Evolutionary conservation across 805 yeast genomes (phyloP), one percentile per base, ranked within the genome.

Genomic region (Candida namnaoensis): DNA sequence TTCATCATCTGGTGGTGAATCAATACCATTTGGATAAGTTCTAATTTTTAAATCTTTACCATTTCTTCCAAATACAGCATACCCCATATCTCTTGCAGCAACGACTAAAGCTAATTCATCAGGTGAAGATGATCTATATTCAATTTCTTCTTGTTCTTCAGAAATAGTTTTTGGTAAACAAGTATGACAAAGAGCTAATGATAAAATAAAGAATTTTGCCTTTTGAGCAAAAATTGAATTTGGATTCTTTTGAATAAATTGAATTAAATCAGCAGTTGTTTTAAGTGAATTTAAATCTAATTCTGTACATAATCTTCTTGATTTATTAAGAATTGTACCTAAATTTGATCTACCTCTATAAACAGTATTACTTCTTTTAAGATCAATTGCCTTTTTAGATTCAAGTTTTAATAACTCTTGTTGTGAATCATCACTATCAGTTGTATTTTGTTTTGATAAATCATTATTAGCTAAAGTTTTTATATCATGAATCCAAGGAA

Each of bases 21-120:
- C 84, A 56, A 87, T 78, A 0, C 98, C 97, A 41, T 79, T 52
- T 0, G 98, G 97, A 57, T 82, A 93, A 0, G 88, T 76, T 50
- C 90, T 80, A 23, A 93, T 63, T 0, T 81, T 74, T 37, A 91
- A 58, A 1, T 64, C 59, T 44, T 73, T 74, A 37, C 76, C 77
- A 45, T 76, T 77, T 41, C 84, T 75, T 44, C 86, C 88, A 43
- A 68, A 71, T 7, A 90, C 84, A 14, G 90, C 79, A 58, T 71
- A 93, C 0, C 99, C 99, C 69, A 93, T 70, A 56, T 93, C 99
- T 50, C 96, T 72, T 0, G 99, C 99, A 1, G 98, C 99, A 37
- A 82, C 78, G 3, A 93, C 91, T 27, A 93, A 65, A 0, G 99
- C 99, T 39, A 90, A 63, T 58, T 93, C 99, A 62, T 93, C 99